Evolutionary conservation across 768 basidiomycete genomes (phyloP), one percentile per base, ranked within the genome.

Genomic region (Lentinus tigrinus): DNA sequence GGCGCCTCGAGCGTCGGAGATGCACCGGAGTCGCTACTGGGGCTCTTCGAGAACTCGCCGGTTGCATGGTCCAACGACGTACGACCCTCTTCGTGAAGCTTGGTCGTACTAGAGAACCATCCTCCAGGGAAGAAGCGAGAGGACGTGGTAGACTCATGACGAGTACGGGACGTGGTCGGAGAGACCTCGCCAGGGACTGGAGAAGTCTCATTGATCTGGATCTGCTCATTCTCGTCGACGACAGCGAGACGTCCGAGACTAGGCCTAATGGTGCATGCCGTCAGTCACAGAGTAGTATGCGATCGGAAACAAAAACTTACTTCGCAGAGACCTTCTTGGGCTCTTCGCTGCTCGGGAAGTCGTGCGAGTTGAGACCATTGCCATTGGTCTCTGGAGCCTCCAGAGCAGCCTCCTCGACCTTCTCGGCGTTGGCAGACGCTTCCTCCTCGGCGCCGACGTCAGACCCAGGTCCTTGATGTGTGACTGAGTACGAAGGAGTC

Each of bases 121-220:
- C 78, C 80, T 34, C 83, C 83, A 9, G 81, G 82, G 77, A 84
- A 81, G 70, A 80, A 78, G 47, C 78, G 74, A 13, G 81, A 82
- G n/a, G 83, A 83, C 3, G 81, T 72, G 0, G 80, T 79, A 10
- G 83, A 82, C 64, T 81, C 80, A n/a, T 78, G 72, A 48, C 81
- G 71, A 1, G 72, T 72, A 14, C 63, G 81, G 7, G 58, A 28
- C 17, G 59, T 61, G 0, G 58, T 47, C 17, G 64, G 59, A 21
- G 67, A 60, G 4, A 56, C 7, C 36, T 55, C 58, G 2, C 47
- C 53, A 19, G 58, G 19, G 16, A 50, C 50, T 26, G 59, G 49
- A 34, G 61, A 53, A 4, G 60, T 58, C 21, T 57, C 46, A 31
- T 65, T 60, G 28, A 61, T 56, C n/a, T 60, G 58, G 27, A 61